Conservation (phyloP, 129 eudicot genomes). For the Calendula officinalis region DNA sequence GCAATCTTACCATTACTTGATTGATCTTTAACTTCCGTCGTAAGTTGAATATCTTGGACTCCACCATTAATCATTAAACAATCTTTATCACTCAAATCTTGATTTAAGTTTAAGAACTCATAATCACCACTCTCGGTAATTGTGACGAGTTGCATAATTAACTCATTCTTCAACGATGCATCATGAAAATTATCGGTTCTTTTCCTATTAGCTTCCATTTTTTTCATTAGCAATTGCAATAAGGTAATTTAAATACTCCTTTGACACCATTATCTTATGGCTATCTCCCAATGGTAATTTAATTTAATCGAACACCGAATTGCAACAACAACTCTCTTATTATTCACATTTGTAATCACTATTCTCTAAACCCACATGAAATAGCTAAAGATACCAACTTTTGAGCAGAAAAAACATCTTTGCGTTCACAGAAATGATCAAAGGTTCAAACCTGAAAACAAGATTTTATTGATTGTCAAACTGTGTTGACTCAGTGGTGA, state of each 20-base stretch:
- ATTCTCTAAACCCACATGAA: slow-evolving; percentile 81
- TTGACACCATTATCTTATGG: slow-evolving; percentile 48
- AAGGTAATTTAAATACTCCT: slow-evolving; percentile 66
- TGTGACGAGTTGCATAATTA: slow-evolving; percentile 20
- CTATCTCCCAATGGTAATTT: slow-evolving; percentile 83
- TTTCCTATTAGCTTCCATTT: slow-evolving; percentile 80
- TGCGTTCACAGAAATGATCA: slow-evolving; percentile 81
- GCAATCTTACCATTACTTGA: slow-evolving; percentile 37
- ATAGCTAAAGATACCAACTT: slow-evolving; percentile 66
- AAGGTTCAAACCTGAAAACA: slow-evolving; percentile 83
- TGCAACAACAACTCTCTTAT: slow-evolving; percentile 73
- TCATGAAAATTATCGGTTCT: slow-evolving; percentile 63
- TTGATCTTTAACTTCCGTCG: slow-evolving; percentile 22
- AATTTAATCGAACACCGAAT: slow-evolving; percentile 81
- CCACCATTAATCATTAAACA: slow-evolving; percentile 23
- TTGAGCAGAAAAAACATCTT: slow-evolving; percentile 51
- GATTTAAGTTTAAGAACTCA: slow-evolving; percentile 23
- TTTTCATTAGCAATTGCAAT: slow-evolving; percentile 81
- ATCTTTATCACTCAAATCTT: slow-evolving; percentile 30
- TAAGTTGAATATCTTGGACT: slow-evolving; percentile 26
- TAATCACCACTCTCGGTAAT: slow-evolving; percentile 11
- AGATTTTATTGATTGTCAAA: slow-evolving; percentile 24
- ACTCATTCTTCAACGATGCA: slow-evolving; percentile 50
- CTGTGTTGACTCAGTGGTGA: slow-evolving; percentile 23
- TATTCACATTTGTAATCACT: slow-evolving; percentile 73